Conservation (phyloP, 1,139 yeast genomes). For the Suhomyces bokatorum region DNA sequence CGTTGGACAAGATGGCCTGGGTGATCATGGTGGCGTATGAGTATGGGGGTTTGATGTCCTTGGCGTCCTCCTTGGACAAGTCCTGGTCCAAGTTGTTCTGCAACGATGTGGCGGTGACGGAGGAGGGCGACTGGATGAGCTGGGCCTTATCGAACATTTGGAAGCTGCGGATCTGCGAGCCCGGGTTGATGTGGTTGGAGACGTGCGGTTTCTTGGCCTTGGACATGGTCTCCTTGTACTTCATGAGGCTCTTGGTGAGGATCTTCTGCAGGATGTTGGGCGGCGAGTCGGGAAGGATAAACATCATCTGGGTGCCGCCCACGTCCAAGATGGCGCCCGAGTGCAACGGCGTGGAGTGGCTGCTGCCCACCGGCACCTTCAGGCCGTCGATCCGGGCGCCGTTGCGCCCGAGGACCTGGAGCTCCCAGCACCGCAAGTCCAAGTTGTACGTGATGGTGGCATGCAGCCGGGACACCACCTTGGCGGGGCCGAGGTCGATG, state of each 20-base stretch:
- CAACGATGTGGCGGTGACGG: conserved; percentile 42
- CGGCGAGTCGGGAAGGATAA: conserved; percentile 88
- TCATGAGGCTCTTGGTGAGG: conserved; percentile 40
- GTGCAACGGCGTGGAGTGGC: conserved; percentile 53
- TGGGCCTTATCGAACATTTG: conserved; percentile 54
- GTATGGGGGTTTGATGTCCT: conserved; percentile 94
- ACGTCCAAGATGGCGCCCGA: conserved; percentile 90
- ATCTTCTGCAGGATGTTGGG: conserved; percentile 62
- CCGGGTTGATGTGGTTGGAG: background rate
- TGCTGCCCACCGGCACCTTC: conserved; percentile 53
- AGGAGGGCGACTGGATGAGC: conserved; percentile 41
- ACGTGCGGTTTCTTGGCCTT: conserved; percentile 19
- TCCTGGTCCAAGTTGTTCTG: conserved; percentile 61
- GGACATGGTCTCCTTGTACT: conserved; percentile 27
- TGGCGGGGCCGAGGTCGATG: conserved; percentile 94
- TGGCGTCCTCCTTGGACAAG: conserved; percentile 83
- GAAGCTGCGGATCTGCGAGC: conserved; percentile 39
- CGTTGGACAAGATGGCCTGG: conserved; percentile 87
- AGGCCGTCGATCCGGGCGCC: conserved; percentile 86
- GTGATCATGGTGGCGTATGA: conserved; percentile 98
- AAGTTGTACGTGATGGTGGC: conserved; percentile 81
- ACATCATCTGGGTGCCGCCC: conserved; percentile 99
- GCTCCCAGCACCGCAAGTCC: conserved; percentile 79
- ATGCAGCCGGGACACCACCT: conserved; percentile 88
- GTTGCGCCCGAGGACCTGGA: conserved; percentile 80